Evolutionary conservation across 2,329 filamentous ascomycete species (phyloP).

Genomic region (Talaromyces albobiverticillius): DNA sequence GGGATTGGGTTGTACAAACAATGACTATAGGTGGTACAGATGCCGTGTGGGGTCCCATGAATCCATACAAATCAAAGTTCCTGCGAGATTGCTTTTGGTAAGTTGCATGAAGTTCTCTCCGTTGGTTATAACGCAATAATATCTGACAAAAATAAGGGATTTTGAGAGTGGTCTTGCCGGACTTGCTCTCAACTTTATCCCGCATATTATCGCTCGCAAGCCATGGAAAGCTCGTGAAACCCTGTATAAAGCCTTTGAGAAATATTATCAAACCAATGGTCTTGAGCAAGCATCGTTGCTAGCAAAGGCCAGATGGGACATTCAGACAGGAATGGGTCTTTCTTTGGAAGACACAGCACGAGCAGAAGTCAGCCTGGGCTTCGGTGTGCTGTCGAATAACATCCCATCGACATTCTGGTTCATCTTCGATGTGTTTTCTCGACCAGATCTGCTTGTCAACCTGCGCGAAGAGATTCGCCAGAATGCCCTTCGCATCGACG

Average conservation of each 20-base stretch:
- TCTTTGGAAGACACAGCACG: slow-evolving; percentile 23
- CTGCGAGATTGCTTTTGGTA: slow-evolving; percentile 25
- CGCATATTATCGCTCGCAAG: slow-evolving; percentile 36
- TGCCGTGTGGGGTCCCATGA: slow-evolving; percentile 26
- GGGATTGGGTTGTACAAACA: slow-evolving; percentile 24
- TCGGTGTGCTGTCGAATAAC: slow-evolving; percentile 44
- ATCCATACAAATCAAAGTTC: slow-evolving; percentile 23
- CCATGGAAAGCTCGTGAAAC: slow-evolving; percentile 35
- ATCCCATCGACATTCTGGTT: slow-evolving; percentile 46
- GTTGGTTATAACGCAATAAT: background rate
- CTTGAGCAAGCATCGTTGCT: slow-evolving; percentile 34
- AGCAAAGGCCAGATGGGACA: slow-evolving; percentile 18
- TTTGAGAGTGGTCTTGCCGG: slow-evolving; percentile 35
- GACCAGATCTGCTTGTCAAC: slow-evolving; percentile 36
- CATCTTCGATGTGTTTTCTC: slow-evolving; percentile 43
- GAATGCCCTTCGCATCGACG: slow-evolving; percentile 24
- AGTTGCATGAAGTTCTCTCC: background rate
- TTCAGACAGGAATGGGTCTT: slow-evolving; percentile 16
- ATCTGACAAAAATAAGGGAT: slow-evolving; percentile 25
- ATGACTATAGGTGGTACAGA: slow-evolving; percentile 28
- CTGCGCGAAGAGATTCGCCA: slow-evolving; percentile 39
- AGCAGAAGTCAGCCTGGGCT: slow-evolving; percentile 25
- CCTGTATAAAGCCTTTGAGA: slow-evolving; percentile 32
- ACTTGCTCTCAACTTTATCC: slow-evolving; percentile 31
- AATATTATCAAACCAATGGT: slow-evolving; percentile 41